phyloP scores from a whole-genome alignment of 305 asterid genomes.

The Solanum chacoense region DNA sequence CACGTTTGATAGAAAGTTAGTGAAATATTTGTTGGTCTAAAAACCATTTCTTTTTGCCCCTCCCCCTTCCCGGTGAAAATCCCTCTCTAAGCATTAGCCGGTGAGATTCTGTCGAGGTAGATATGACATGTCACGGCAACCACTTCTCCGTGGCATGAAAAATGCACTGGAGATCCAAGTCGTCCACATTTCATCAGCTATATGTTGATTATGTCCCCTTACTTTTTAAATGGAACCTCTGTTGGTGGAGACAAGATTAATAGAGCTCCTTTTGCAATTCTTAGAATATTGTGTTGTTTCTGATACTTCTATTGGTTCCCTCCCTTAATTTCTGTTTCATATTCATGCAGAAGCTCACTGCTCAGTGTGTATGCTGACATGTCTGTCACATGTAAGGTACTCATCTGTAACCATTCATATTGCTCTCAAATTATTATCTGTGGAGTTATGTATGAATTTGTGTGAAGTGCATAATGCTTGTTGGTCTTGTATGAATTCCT shows the following conservation, averaged over 20 bases:
- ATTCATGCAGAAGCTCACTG: constrained; percentile 73
- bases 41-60: not conserved
- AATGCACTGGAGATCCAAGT: not conserved
- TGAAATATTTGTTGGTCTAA: not conserved
- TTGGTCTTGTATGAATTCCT: not conserved
- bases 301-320: not conserved
- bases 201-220: not conserved
- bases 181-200: not conserved
- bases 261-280: not conserved
- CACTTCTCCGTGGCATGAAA: not conserved
- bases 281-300: not conserved
- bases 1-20: not conserved
- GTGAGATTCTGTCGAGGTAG: not conserved
- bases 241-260: not conserved
- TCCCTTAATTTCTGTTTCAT: not conserved
- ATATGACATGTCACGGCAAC: not conserved
- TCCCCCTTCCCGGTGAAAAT: not conserved
- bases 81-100: not conserved
- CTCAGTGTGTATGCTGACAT: constrained; percentile 99
- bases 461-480: not conserved
- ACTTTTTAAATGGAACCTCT: not conserved
- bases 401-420: not conserved
- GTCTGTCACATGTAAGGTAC: constrained; percentile 99
- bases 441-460: not conserved
- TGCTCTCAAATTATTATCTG: not conserved